Conservation (phyloP, 345 rosid species). For the Citrus trifoliata region DNA sequence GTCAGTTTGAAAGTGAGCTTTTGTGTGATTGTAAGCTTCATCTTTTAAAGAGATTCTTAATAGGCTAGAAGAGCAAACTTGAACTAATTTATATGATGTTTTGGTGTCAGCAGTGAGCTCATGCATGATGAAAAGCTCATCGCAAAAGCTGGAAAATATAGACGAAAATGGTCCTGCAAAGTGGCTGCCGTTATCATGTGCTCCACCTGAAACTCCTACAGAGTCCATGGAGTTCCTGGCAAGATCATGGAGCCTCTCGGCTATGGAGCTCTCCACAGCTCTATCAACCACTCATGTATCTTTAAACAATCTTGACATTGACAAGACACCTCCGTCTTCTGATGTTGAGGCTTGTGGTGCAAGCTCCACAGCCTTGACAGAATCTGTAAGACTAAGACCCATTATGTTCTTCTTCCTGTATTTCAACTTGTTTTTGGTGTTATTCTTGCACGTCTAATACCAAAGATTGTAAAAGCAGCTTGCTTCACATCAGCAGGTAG, state of each 20-base stretch:
- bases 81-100: neutral
- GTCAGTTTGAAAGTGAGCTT: conserved; percentile 17
- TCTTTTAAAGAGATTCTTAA: neutral
- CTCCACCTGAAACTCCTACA: conserved; percentile 83
- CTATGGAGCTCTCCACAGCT: conserved; percentile 83
- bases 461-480: conserved; percentile 24
- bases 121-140: conserved; percentile 30
- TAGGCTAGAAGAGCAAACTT: neutral
- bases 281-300: conserved; percentile 36
- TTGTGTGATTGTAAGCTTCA: neutral
- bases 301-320: conserved; percentile 29
- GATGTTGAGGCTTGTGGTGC: conserved; percentile 36
- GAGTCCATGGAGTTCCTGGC: conserved; percentile 96
- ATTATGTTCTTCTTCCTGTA: too few species aligned
- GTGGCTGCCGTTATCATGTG: conserved; percentile 28
- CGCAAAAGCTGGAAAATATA: conserved; percentile 62
- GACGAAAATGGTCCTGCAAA: conserved; percentile 66
- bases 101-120: conserved; percentile 38
- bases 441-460: conserved; percentile 5
- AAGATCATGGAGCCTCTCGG: conserved; percentile 94
- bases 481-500: conserved; percentile 30
- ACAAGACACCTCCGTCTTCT: conserved; percentile 33
- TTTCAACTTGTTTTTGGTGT: neutral
- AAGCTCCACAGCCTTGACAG: conserved; percentile 31
- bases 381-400: conserved; percentile 34